Evolutionary conservation across 352 stramenopile genomes (phyloP), one percentile per base, ranked within the genome.

Genomic region (Pythium folliculosum): DNA sequence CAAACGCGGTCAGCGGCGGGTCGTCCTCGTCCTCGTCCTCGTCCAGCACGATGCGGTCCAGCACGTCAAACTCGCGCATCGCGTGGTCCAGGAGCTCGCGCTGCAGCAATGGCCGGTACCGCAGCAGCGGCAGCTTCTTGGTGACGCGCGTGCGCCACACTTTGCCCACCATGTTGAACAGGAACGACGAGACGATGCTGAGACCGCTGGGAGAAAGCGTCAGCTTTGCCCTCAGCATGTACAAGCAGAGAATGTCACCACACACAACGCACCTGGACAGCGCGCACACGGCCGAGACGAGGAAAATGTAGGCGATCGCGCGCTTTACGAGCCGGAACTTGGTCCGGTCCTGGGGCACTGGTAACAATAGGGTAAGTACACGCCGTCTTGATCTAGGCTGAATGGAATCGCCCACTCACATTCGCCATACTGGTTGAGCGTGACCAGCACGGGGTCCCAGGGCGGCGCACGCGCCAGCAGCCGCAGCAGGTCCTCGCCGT

Each of bases 281-380:
- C 16, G 84, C 83, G 59, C 82, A 94, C 69, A 94, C 81, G 14
- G 89, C 79, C 2, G 83, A 92, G 50, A 91, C 86, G 50, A 91
- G 70, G 53, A 92, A 91, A 54, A 90, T 77, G 65, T 90, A 94
- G 27, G 82, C 83, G 21, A 92, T 72, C 25, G 83, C 78, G 37
- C 82, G 84, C 70, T 92, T 91, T 25, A 91, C 53, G 38, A 91
- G 51, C 23, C 79, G 76, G 60, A 88, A 87, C 52, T 74, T 82
- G 56, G 79, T 82, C 38, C 80, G 82, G 25, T 80, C 66, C 55
- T 81, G 72, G 3, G 75, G 78, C 8, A 91, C 84, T 91, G 50
- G 12, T 5, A 12, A 59, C 38, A 23, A 43, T 7, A 45, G 32
- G 8, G 51, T 13, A 23, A 50, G 8, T 25, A 50, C 23, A 25